Conservation (phyloP, 1,139 yeast genomes). For the Candida sanyaensis region DNA sequence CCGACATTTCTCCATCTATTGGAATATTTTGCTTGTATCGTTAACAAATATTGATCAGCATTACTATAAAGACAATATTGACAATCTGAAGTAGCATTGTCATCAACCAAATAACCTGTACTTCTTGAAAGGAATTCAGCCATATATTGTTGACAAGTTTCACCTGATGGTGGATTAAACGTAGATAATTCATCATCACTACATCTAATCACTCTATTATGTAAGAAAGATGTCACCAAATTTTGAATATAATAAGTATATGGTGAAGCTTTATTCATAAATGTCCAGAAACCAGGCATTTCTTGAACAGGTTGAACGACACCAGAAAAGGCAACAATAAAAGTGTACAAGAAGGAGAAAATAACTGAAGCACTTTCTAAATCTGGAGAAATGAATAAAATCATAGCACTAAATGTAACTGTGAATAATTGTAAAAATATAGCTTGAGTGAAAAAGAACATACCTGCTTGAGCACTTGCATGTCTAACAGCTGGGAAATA, state of each 20-base stretch:
- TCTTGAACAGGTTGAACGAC: constrained; percentile 57
- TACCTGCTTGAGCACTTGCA: constrained; percentile 56
- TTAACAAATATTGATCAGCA: constrained; percentile 55
- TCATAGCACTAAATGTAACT: constrained; percentile 53
- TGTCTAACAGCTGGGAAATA: constrained; percentile 50
- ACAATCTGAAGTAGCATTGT: constrained; percentile 55
- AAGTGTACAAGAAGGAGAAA: constrained; percentile 52
- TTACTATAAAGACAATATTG: constrained; percentile 55
- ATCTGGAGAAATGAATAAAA: constrained; percentile 61
- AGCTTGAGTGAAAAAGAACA: constrained; percentile 50
- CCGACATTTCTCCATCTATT: constrained; percentile 71
- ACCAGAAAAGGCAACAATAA: constrained; percentile 62
- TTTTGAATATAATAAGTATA: constrained; percentile 68
- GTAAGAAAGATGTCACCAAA: constrained; percentile 52
- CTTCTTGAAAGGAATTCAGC: constrained; percentile 17
- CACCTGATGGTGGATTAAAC: constrained; percentile 58
- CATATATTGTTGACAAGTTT: constrained; percentile 61
- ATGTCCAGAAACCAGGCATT: constrained; percentile 69
- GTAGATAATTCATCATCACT: constrained; percentile 47
- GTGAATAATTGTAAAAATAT: constrained; percentile 57
- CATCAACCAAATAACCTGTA: constrained; percentile 58
- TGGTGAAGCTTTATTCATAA: constrained; percentile 70
- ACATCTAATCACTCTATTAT: constrained; percentile 58
- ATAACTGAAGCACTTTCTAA: constrained; percentile 63
- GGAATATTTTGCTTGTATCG: constrained; percentile 44